Evolutionary conservation across 1,284 basidiomycete species (phyloP), one percentile per base, ranked within the genome.

Genomic region (Microbotryum violaceum): DNA sequence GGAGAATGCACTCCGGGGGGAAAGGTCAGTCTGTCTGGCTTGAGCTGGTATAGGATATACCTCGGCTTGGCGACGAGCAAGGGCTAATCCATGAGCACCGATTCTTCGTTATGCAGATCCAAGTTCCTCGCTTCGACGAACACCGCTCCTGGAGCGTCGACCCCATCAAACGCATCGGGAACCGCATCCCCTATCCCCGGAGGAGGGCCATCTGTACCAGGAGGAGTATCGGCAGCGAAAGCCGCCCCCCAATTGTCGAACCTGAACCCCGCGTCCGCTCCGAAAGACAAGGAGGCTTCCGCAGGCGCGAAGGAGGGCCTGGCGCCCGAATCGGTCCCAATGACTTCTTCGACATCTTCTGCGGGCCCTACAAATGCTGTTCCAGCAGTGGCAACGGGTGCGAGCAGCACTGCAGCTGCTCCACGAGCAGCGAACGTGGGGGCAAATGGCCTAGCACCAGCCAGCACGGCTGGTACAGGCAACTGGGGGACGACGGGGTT

Each of bases 1-100:
- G 57, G 96, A 99, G 77, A 97, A 73, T 55, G 77, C 77, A 2
- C 59, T 77, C 29, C 27, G 65, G 23, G 65, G 65, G 9, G 67
- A 68, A 23, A 37, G 67, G 64, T 63, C 9, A 20, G 61, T 57
- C 23, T 21, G 21, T 54, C 14, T 54, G 27, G 27, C 25, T n/a
- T 29, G 23, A 16, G 10, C 48, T 23, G 20, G 12, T 20, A 14
- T 10, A n/a, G 14, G 6, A 20, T 1, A 23, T 21, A 14, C 14
- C 48, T 49, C 20, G 12, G 20, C 20, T 23, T 49, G 14, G 21
- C 27, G 23, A 16, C 14, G 37, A 42, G 37, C 37, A 14, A 42
- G 14, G 37, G 12, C 37, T 42, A 10, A 42, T 42, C 6, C 12
- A 42, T 12, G 37, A 21, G 2, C 20, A 14, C 45, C 8, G n/a